Base-by-base conservation (phyloP, 139 green algal species). In the Tetradesmus obliquus region DNA sequence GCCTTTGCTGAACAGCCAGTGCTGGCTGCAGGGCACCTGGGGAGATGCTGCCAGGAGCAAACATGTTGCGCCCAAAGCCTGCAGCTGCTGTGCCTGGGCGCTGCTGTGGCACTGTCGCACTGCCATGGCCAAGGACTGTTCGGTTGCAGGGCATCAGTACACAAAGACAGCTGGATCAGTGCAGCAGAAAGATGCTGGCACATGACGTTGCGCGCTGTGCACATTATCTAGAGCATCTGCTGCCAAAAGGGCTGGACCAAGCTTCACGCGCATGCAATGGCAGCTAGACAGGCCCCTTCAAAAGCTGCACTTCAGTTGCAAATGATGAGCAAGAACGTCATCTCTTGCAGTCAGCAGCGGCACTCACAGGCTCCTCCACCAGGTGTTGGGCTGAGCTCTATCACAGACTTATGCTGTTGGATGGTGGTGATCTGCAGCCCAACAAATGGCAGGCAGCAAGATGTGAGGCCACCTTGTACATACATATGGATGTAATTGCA, bases 401-500 rank as follows among this genome's bases (percentile, higher is more conserved):
- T 91, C 32, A 91, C 81, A 17, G 87, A 84, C 51, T 72, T 84
- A 17, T 57, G 72, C n/a, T 85, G 87, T 55, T 91, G 87, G 10
- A 91, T 62, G 12, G 87, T 91, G n/a, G 87, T 91, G 22, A 91
- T 66, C 87, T 91, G 87, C 87, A 72, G 55, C 80, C 32, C 32
- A 45, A 45, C 32, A 45, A 45, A 45, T 0, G 32, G 66, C 66
- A 76, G 0, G 66, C 3, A 76, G 15, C 66, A 76, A 45, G 32
- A 45, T 45, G 32, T 45, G 0, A 45, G 32, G 32, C 32, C 32
- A 45, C 32, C 32, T 45, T 45, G 32, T 0, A 45, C 32, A 45
- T 45, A 0, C 32, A 0, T 45, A 0, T 0, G 32, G 32, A 45
- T 45, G 0, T 45, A 1, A 0, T 45, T 45, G 32, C 32, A 45